These are phyloP conservation scores for Berkeleyomyces basicola DNA, from an alignment of 2,329 filamentous ascomycete species.

Conservation along the genomic window DNA sequence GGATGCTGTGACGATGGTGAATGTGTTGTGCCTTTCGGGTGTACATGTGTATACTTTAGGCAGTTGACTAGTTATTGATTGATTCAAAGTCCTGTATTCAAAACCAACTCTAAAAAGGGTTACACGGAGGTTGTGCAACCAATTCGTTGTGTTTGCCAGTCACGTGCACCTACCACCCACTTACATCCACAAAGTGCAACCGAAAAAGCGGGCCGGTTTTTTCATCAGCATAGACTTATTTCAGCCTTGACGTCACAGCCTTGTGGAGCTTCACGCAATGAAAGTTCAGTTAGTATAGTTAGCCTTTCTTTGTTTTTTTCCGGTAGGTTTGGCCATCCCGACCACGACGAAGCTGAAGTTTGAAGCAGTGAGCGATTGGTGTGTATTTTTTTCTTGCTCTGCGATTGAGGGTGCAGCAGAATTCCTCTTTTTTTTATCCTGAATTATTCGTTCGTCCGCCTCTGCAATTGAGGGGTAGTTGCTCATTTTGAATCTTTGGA, in stretches of 20 bases:
- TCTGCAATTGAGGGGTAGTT: too few relatives aligned
- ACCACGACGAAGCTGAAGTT: neutral
- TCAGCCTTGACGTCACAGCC: constrained; percentile 14
- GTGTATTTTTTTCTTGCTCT: too few relatives aligned
- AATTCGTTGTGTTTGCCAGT: neutral
- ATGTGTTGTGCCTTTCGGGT: too few relatives aligned
- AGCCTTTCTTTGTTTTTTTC: neutral
- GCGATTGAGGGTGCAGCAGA: too few relatives aligned
- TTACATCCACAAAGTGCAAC: neutral
- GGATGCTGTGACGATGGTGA: too few relatives aligned
- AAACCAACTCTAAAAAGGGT: neutral
- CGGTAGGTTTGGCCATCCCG: neutral
- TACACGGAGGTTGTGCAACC: neutral
- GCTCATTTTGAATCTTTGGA: too few relatives aligned
- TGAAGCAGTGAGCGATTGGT: too few relatives aligned
- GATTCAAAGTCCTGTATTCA: too few relatives aligned
- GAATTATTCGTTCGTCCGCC: too few relatives aligned
- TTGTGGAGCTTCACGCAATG: neutral
- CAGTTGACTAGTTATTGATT: too few relatives aligned
- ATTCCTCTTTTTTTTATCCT: too few relatives aligned
- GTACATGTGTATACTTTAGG: too few relatives aligned
- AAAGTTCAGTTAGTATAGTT: neutral
- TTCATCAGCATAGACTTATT: neutral
- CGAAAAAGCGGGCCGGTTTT: neutral
- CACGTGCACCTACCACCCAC: neutral